These are phyloP conservation scores for Aspergillus indologenus DNA, from an alignment of 495 filamentous ascomycete genomes.

Conservation along the genomic window DNA sequence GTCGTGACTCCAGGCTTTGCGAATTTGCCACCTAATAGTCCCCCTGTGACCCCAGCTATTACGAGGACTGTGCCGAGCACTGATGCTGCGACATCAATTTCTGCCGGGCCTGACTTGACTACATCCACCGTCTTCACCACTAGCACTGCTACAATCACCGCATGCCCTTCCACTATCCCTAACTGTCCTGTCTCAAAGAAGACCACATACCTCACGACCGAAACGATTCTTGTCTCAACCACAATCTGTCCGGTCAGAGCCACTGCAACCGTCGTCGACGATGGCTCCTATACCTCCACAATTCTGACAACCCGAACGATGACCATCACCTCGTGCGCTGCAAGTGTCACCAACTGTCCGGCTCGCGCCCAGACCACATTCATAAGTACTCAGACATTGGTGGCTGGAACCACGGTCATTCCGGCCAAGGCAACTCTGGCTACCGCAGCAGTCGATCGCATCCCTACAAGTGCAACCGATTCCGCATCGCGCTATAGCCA, in stretches of 20 bases:
- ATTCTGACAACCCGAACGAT: background rate
- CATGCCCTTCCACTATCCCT: background rate
- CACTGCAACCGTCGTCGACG: background rate
- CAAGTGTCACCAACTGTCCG: constrained; percentile 1
- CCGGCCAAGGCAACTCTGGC: background rate
- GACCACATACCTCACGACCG: background rate
- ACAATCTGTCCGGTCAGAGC: background rate
- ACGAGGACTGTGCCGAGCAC: background rate
- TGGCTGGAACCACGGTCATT: background rate
- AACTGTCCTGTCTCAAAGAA: background rate
- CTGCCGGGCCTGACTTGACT: background rate
- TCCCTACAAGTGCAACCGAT: background rate
- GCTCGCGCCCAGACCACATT: background rate
- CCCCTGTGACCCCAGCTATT: background rate
- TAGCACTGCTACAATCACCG: background rate
- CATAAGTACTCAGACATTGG: background rate
- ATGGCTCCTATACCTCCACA: background rate
- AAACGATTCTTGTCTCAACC: background rate
- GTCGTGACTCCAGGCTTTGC: too few species aligned
- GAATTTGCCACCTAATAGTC: background rate
- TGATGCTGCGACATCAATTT: background rate
- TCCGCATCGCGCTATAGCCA: background rate
- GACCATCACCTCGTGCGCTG: background rate
- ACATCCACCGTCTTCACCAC: background rate
- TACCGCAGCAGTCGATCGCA: too few species aligned